Evolutionary conservation across 2,329 filamentous ascomycete species (phyloP).

Genomic region (Epichloe baconii): DNA sequence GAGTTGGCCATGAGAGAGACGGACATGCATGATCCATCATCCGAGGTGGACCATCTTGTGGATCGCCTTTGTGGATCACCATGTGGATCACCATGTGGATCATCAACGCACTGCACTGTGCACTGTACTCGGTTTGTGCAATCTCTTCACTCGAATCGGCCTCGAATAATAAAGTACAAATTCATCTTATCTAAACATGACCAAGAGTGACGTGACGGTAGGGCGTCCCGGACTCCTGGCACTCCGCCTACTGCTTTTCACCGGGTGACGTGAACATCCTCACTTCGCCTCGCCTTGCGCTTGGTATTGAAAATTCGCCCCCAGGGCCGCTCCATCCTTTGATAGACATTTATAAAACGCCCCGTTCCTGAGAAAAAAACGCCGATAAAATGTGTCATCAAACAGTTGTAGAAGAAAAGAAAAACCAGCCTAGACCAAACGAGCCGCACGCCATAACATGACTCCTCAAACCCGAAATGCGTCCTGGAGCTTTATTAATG

Average conservation of each 20-base stretch:
- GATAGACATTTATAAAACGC: conserved; percentile 11
- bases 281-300: conserved; percentile 7
- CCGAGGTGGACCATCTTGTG: neutral
- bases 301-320: conserved; percentile 15
- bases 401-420: conserved; percentile 2
- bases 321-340: conserved; percentile 9
- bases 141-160: conserved; percentile 12
- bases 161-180: conserved; percentile 30
- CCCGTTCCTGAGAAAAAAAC: conserved; percentile 11
- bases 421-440: neutral
- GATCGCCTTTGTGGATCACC: neutral
- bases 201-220: conserved; percentile 1
- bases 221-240: neutral
- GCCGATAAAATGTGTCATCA: conserved; percentile 13
- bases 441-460: too few relatives aligned
- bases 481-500: neutral
- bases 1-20: too few relatives aligned
- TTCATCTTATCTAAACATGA: conserved; percentile 21
- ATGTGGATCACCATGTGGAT: too few relatives aligned
- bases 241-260: neutral
- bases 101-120: too few relatives aligned
- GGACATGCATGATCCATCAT: neutral
- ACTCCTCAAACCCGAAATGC: neutral
- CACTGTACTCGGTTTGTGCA: neutral
- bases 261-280: neutral